Evolutionary conservation across 2,329 filamentous ascomycete species (phyloP).

Genomic region (Trichoderma sp.): DNA sequence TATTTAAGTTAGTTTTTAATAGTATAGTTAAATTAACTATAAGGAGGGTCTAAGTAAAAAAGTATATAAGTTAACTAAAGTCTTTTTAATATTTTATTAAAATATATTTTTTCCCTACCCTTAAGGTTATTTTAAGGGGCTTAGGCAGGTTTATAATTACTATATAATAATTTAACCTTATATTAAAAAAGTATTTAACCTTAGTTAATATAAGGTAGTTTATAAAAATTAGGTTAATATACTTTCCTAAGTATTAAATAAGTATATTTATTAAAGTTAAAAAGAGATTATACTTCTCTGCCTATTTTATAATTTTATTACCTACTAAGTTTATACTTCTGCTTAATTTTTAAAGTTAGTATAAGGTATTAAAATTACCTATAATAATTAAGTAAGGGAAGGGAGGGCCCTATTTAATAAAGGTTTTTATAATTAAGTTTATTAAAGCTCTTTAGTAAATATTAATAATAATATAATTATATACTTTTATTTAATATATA

Average conservation of each 20-base stretch:
- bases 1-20: neutral
- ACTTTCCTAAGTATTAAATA: no score
- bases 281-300: neutral
- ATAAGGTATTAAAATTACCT: no score
- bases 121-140: fast-evolving
- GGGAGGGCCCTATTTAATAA: no score
- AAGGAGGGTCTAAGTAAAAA: neutral
- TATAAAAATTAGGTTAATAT: no score
- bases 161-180: neutral
- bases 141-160: neutral
- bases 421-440: no score
- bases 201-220: neutral
- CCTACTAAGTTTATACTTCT: no score
- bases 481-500: neutral
- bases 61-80: neutral
- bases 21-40: neutral
- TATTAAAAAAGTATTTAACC: neutral
- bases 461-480: neutral
- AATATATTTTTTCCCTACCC: neutral
- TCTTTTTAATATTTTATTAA: neutral
- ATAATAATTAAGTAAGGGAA: no score
- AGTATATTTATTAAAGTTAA: neutral
- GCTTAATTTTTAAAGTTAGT: no score
- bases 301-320: neutral
- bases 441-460: neutral